A percentile compares a stretch with the other conserved stretches of the same genome.
Evolutionary conservation across 345 rosid genomes (phyloP).

Genomic region (Brassica incana): DNA sequence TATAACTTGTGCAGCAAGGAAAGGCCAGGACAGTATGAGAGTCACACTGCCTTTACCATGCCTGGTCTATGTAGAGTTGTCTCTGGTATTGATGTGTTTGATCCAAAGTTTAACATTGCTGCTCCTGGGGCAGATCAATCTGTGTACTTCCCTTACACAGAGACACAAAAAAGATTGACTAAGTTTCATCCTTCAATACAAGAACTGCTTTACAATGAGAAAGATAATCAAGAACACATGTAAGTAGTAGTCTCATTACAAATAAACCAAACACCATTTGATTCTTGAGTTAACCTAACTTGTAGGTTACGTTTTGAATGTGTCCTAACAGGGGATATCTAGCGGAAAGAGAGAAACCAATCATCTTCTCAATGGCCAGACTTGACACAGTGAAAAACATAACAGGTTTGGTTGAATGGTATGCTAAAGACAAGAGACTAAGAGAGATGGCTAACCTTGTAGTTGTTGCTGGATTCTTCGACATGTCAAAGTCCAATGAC

Average conservation of each 20-base stretch:
- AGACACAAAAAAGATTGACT: slow-evolving; percentile 53
- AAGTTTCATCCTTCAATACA: slow-evolving; percentile 71
- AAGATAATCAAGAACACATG: slow-evolving; percentile 77
- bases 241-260: slow-evolving; percentile 38
- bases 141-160: slow-evolving; percentile 79
- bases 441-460: slow-evolving; percentile 81
- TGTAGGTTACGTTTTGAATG: not conserved
- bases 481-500: slow-evolving; percentile 72
- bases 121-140: slow-evolving; percentile 96
- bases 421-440: slow-evolving; percentile 75
- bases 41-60: slow-evolving; percentile 80
- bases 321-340: slow-evolving; percentile 69
- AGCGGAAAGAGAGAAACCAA: slow-evolving; percentile 69
- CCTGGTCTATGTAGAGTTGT: slow-evolving; percentile 86
- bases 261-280: not conserved
- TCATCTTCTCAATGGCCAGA: slow-evolving; percentile 98
- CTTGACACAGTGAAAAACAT: slow-evolving; percentile 90
- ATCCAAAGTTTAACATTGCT: slow-evolving; percentile 91
- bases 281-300: not conserved
- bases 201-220: slow-evolving; percentile 64
- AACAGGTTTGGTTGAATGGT: slow-evolving; percentile 87
- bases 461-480: slow-evolving; percentile 87
- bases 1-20: slow-evolving; percentile 50
- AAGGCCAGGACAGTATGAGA: slow-evolving; percentile 88
- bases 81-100: slow-evolving; percentile 87